These are phyloP conservation scores for Lipomyces starkeyi DNA, from an alignment of 805 yeast genomes.

Conservation along the genomic window DNA sequence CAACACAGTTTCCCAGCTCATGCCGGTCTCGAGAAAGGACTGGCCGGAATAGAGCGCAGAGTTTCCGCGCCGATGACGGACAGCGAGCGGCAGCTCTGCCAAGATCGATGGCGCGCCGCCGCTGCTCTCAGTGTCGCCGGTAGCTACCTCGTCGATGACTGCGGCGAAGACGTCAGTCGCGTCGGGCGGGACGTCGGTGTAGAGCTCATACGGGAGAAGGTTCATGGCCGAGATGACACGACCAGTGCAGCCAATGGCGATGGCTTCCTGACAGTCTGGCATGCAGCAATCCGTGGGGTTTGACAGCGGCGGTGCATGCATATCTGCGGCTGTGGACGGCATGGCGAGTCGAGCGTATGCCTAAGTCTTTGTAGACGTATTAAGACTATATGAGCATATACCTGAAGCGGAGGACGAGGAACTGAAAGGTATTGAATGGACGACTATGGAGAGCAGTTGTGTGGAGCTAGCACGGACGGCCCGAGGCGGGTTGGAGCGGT, in stretches of 20 bases:
- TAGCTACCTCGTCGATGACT: constrained; percentile 1
- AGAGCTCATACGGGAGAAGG: constrained; percentile 36
- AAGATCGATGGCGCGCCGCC: constrained; percentile 3
- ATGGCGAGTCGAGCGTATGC: neutral
- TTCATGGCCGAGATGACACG: constrained; percentile 36
- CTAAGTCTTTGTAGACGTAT: no score
- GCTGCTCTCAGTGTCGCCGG: neutral
- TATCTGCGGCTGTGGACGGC: neutral
- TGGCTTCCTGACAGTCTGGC: constrained; percentile 18
- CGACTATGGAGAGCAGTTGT: no score
- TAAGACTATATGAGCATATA: no score
- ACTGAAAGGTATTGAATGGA: no score
- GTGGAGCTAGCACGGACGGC: no score
- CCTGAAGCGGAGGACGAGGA: no score
- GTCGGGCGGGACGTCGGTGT: constrained; percentile 22
- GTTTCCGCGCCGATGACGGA: constrained; percentile 64
- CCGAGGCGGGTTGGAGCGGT: no score
- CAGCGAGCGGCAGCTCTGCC: constrained; percentile 21
- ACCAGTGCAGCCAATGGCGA: constrained; percentile 36
- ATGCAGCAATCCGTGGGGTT: neutral
- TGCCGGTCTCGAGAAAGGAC: constrained; percentile 57
- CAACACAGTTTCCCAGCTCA: constrained; percentile 85
- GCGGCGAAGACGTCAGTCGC: constrained; percentile 11
- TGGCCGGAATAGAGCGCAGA: constrained; percentile 83
- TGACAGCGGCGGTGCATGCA: neutral